Percentiles rank a stretch among this genome's conserved stretches.
These are phyloP conservation scores for Suhomyces guaymorum DNA, from an alignment of 1,139 yeast genomes.

Conservation along the genomic window DNA sequence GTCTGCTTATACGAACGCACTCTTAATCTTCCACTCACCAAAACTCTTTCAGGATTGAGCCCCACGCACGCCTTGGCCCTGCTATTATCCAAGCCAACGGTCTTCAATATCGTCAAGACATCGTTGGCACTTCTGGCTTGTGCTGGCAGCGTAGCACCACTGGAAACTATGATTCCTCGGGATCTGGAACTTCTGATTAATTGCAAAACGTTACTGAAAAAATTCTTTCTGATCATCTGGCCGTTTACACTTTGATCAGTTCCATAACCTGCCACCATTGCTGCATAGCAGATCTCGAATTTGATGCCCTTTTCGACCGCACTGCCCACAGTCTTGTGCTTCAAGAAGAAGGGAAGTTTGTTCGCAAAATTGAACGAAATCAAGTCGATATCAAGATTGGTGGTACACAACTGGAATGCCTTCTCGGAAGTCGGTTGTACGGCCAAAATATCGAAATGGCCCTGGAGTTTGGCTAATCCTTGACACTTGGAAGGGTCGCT, in stretches of 20 bases:
- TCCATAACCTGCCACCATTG: slow-evolving; percentile 44
- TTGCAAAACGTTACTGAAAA: slow-evolving; percentile 71
- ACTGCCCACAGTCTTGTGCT: slow-evolving; percentile 81
- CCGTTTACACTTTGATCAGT: slow-evolving; percentile 22
- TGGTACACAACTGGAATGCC: slow-evolving; percentile 72
- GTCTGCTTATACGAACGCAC: slow-evolving; percentile 70
- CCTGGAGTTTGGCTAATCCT: slow-evolving; percentile 60
- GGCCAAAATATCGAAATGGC: slow-evolving; percentile 75
- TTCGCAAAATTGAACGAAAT: slow-evolving; percentile 69
- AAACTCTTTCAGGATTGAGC: slow-evolving; percentile 59
- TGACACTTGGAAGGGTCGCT: slow-evolving; percentile 81
- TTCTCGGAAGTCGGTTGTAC: slow-evolving; percentile 80
- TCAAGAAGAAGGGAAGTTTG: slow-evolving; percentile 73
- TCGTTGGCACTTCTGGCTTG: slow-evolving; percentile 69
- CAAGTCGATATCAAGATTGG: slow-evolving; percentile 74
- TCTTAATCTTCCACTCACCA: slow-evolving; percentile 73
- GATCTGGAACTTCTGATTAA: slow-evolving; percentile 81
- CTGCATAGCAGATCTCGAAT: slow-evolving; percentile 74
- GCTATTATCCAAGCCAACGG: slow-evolving; percentile 69
- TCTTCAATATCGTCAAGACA: slow-evolving; percentile 60
- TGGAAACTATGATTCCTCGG: slow-evolving; percentile 74
- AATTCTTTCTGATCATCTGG: slow-evolving; percentile 49
- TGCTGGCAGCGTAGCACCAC: slow-evolving; percentile 66
- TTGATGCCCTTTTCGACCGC: slow-evolving; percentile 82
- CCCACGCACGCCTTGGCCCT: slow-evolving; percentile 62